Conservation (phyloP, 2,329 filamentous ascomycete genomes). For the Teratosphaeria viscida region DNA sequence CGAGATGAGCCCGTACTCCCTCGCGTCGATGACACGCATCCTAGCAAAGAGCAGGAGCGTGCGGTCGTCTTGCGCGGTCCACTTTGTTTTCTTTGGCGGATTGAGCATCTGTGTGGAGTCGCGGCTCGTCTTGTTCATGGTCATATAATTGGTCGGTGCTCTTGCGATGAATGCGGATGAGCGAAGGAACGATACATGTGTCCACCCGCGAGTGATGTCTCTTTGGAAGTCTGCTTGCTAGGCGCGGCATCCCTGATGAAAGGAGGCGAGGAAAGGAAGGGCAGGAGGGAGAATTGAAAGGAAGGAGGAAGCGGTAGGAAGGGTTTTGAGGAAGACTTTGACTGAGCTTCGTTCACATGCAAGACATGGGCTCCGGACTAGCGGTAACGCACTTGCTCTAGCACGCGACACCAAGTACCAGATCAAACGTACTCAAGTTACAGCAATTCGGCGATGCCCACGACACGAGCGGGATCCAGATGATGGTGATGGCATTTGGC, state of each 20-base stretch:
- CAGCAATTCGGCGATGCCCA: background rate
- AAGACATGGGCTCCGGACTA: background rate
- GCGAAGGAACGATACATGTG: no score
- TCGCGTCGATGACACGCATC: background rate
- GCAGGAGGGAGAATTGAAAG: no score
- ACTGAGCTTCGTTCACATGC: background rate
- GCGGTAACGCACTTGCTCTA: background rate
- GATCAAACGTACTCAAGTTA: background rate
- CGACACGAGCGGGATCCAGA: background rate
- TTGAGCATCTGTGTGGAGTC: background rate
- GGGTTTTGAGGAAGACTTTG: background rate
- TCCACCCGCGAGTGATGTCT: no score
- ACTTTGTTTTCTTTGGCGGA: background rate
- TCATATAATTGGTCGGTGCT: background rate
- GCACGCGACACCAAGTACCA: background rate
- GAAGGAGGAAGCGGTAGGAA: no score
- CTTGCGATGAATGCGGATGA: no score
- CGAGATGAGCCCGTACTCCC: background rate
- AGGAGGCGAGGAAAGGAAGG: no score
- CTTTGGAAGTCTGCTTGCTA: no score
- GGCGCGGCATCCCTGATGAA: no score
- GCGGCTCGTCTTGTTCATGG: background rate
- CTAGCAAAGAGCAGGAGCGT: background rate
- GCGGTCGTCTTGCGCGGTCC: background rate
- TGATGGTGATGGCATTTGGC: background rate